Conservation (phyloP, 1,284 basidiomycete species). For the Cystobasidium pallidum region DNA sequence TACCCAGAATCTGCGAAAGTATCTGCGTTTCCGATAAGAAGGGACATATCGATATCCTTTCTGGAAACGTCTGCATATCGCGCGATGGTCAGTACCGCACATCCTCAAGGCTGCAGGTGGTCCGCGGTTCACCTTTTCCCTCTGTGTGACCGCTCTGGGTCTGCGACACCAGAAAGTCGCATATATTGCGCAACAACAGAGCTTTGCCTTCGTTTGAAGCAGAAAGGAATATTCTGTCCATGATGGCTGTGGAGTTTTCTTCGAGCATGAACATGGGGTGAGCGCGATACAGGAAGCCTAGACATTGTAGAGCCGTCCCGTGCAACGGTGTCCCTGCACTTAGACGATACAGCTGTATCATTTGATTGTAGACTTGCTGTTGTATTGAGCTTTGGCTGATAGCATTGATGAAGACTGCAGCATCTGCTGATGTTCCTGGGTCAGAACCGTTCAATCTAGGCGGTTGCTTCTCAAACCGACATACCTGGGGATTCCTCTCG, state of each 20-base stretch:
- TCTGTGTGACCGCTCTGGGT: conserved; percentile 69
- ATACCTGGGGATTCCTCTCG: conserved; percentile 65
- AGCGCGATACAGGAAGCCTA: conserved; percentile 87
- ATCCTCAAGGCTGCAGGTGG: neutral
- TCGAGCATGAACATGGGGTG: conserved; percentile 85
- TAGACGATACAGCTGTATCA: conserved; percentile 72
- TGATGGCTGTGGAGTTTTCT: conserved; percentile 74
- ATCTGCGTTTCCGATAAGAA: conserved; percentile 90
- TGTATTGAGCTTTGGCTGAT: conserved; percentile 72
- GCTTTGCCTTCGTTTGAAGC: conserved; percentile 67
- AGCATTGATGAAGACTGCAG: conserved; percentile 62
- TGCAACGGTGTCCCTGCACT: conserved; percentile 64
- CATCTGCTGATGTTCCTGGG: conserved; percentile 27
- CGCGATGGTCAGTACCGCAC: neutral
- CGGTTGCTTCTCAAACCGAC: conserved; percentile 39
- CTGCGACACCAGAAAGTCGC: conserved; percentile 83
- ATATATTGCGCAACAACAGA: conserved; percentile 80
- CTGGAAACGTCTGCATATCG: neutral
- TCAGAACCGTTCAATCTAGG: neutral
- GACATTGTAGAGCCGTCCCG: conserved; percentile 71
- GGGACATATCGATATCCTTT: conserved; percentile 72
- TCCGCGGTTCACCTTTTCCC: neutral
- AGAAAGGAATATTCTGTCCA: conserved; percentile 81
- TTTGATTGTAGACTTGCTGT: conserved; percentile 76
- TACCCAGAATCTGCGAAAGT: conserved; percentile 94